These are phyloP conservation scores for Lathyrus sativus DNA, from an alignment of 306 rosid species.

Conservation along the genomic window DNA sequence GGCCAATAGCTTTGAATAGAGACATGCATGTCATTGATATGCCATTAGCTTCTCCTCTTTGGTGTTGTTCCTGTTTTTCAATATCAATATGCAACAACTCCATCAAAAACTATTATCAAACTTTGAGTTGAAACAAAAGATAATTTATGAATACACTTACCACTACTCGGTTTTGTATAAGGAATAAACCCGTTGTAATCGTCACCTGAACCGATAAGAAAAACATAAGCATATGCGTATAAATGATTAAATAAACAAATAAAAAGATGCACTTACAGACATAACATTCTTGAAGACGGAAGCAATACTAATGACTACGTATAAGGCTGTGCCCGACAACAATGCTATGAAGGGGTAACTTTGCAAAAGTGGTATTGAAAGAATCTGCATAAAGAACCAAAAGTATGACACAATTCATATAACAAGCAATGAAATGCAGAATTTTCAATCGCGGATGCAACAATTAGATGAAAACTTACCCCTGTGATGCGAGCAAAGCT, in stretches of 20 bases:
- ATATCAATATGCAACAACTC: conserved; percentile 18
- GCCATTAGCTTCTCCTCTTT: conserved; percentile 97
- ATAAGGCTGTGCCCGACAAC: conserved; percentile 44
- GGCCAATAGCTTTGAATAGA: conserved; percentile 81
- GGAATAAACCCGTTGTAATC: conserved; percentile 54
- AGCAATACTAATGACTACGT: conserved; percentile 38
- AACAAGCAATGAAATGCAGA: conserved; percentile 5
- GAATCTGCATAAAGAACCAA: conserved; percentile 32
- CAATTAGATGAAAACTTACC: conserved; percentile 49
- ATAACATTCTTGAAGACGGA: conserved; percentile 41
- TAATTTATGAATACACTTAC: conserved; percentile 45
- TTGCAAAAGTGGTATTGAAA: conserved; percentile 49
- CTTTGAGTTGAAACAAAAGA: background rate
- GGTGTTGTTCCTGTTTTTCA: conserved; percentile 66
- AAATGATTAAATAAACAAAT: background rate
- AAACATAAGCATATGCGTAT: background rate
- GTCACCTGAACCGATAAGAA: conserved; percentile 37
- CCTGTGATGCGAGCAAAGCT: conserved; percentile 49
- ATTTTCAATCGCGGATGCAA: background rate
- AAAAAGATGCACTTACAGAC: conserved; percentile 30
- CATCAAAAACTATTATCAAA: conserved; percentile 15
- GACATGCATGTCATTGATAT: conserved; percentile 86
- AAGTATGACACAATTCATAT: background rate
- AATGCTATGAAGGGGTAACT: conserved; percentile 49
- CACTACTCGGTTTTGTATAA: conserved; percentile 83